Evolutionary conservation across 257 asterid species (phyloP).

Genomic region (Solanum arcanum): DNA sequence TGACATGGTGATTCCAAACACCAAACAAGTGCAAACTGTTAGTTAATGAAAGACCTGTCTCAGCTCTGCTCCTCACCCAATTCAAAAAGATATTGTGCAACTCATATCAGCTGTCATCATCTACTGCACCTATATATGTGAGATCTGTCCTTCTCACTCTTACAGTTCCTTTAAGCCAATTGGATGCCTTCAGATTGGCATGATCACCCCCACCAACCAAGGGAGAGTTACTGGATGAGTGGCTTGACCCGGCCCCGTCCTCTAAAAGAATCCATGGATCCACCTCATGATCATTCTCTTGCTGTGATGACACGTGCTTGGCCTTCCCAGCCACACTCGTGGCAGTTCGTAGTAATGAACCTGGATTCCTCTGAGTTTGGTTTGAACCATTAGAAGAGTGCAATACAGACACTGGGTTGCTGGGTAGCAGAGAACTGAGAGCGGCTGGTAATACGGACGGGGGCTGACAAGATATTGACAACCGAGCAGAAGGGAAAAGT

Average conservation of each 20-base stretch:
- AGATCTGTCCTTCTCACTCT: conserved; percentile 81
- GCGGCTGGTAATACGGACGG: conserved; percentile 59
- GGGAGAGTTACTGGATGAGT: conserved; percentile 40
- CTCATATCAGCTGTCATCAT: conserved; percentile 73
- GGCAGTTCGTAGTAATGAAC: conserved; percentile 38
- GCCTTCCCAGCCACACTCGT: conserved; percentile 35
- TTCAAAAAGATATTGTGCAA: conserved; percentile 4
- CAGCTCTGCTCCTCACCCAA: conserved; percentile 4
- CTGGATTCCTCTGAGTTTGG: conserved; percentile 37
- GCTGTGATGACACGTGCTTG: conserved; percentile 26
- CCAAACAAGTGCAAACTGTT: neutral
- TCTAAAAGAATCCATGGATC: conserved; percentile 90
- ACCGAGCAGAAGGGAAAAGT: conserved; percentile 41
- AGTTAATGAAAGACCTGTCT: neutral
- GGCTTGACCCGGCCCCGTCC: conserved; percentile 80
- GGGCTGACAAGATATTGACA: conserved; percentile 60
- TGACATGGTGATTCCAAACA: neutral
- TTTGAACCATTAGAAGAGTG: conserved; percentile 29
- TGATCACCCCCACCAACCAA: conserved; percentile 39
- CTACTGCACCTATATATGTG: conserved; percentile 73
- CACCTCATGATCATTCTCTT: conserved; percentile 43
- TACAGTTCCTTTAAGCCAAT: conserved; percentile 71
- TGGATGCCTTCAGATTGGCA: conserved; percentile 61
- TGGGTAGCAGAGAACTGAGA: conserved; percentile 58
- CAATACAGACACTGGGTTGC: conserved; percentile 35